Conservation (phyloP, 345 rosid genomes). For the Corchorus capsularis region DNA sequence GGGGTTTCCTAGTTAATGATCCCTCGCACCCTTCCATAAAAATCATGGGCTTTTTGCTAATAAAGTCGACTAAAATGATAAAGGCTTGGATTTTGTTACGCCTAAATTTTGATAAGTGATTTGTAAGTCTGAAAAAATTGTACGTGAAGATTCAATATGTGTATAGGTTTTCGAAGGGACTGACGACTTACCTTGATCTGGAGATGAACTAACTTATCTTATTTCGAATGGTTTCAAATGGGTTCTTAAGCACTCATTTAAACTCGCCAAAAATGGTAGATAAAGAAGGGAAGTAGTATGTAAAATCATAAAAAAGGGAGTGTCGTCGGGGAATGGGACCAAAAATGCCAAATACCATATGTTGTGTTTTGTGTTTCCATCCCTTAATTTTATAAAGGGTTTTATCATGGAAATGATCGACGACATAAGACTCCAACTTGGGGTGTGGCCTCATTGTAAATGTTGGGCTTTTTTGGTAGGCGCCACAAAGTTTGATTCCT, state of each 20-base stretch:
- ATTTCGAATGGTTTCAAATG: too few species aligned
- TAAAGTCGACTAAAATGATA: too few species aligned
- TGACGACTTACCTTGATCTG: too few species aligned
- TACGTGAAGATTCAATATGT: too few species aligned
- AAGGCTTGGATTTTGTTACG: too few species aligned
- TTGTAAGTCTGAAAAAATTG: too few species aligned
- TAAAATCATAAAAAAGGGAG: neutral
- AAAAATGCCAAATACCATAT: neutral
- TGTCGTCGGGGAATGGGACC: neutral
- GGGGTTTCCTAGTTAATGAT: neutral
- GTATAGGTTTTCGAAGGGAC: too few species aligned
- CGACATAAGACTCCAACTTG: neutral
- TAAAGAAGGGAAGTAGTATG: neutral
- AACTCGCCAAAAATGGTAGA: neutral
- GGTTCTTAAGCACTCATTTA: too few species aligned
- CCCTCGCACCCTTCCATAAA: neutral
- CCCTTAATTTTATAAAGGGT: too few species aligned
- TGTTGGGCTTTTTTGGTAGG: neutral
- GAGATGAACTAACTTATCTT: neutral
- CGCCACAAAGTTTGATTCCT: conserved; percentile 7
- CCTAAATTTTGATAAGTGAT: too few species aligned
- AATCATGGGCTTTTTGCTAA: neutral
- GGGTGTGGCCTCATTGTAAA: neutral
- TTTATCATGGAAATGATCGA: neutral
- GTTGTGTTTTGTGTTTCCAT: neutral